A percentile compares a stretch with the other conserved stretches of the same genome.
Conservation (phyloP, 345 rosid species). For the Euphorbia peplus region DNA sequence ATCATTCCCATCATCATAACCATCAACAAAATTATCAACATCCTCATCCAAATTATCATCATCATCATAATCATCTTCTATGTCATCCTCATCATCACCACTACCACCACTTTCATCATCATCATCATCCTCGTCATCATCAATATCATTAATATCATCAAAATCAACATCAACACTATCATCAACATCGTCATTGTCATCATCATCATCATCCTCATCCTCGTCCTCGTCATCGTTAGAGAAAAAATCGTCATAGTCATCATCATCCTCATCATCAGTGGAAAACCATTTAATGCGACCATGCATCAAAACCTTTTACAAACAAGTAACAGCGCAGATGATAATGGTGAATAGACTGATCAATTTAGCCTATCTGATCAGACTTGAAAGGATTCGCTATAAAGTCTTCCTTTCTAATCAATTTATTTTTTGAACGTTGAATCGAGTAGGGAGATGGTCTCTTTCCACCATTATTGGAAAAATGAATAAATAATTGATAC, state of each 20-base stretch:
- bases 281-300: constrained; percentile 28
- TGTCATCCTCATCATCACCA: constrained; percentile 16
- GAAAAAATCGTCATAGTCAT: neutral
- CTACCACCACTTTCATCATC: constrained; percentile 1
- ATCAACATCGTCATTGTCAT: neutral
- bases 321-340: constrained; percentile 48
- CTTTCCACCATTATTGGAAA: neutral
- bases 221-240: constrained; percentile 6
- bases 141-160: no score
- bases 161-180: constrained; percentile 21
- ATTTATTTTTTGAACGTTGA: neutral
- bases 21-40: constrained; percentile 26
- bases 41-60: constrained; percentile 9
- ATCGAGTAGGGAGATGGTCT: neutral
- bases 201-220: constrained; percentile 13
- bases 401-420: neutral
- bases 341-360: neutral
- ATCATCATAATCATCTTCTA: constrained; percentile 14
- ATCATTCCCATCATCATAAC: constrained; percentile 27
- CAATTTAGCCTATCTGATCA: neutral
- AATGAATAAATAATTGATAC: neutral
- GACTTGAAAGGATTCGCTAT: neutral
- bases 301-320: constrained; percentile 38
- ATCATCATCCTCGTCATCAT: neutral
- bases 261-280: constrained; percentile 18